Base-by-base conservation (phyloP, 108 stramenopile genomes). In the Nannochloropsis gaditana region DNA sequence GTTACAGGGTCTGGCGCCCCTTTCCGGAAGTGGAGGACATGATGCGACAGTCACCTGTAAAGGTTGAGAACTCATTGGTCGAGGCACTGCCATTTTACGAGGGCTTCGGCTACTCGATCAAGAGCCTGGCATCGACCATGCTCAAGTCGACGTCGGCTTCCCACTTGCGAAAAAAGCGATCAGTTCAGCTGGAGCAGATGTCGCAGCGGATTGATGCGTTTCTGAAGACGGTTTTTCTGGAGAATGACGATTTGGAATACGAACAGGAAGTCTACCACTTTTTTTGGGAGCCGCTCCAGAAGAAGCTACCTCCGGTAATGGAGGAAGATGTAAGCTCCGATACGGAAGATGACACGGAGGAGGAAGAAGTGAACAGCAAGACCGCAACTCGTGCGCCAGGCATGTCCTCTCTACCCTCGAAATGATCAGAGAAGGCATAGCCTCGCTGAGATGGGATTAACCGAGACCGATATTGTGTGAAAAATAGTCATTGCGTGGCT, bases 171-270 rank as follows among this genome's bases (percentile, higher is more conserved):
- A 73, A 73, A n/a, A 73, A 73, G 59, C 59, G 59, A 3, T 73
- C 59, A n/a, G 59, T 73, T 15, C 59, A 73, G 59, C 59, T 73
- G 59, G 59, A 73, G 59, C 59, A 73, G 59, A 73, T 73, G 59
- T 73, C 59, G 59, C 19, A 15, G 59, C 59, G 59, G 5, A 73
- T 73, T 73, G 59, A 73, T n/a, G 59, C 59, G 59, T 73, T 73
- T 73, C n/a, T 73, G 59, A 73, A 73, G 8, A 73, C 59, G 5
- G 59, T 73, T 4, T 73, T 73, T 3, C n/a, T 73, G 59, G 59
- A 73, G n/a, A 73, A 73, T 73, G 59, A 73, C 6, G 59, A 73
- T n/a, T 73, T 73, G 59, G 19, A 73, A n/a, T 73, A 73, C 0
- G 59, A 73, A n/a, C 59, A 73, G n/a, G 59, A n/a, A n/a, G 59